phyloP scores from a whole-genome alignment of 1,139 yeast genomes.

The Pichia sp. region DNA sequence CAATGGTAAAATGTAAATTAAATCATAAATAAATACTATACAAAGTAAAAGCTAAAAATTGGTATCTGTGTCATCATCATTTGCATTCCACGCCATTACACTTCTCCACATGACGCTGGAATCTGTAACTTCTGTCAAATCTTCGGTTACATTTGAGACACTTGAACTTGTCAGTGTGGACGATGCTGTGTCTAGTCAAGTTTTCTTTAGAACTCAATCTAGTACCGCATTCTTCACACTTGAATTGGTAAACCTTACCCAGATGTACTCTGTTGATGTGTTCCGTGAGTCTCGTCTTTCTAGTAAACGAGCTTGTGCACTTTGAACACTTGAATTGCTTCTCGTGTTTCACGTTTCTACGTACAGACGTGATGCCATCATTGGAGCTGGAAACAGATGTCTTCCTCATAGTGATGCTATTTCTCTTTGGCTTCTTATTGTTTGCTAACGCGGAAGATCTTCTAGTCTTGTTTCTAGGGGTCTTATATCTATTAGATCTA shows the following conservation, averaged over 20 bases:
- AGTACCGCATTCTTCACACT: constrained; percentile 19
- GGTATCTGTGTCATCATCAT: too few relatives aligned
- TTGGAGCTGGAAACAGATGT: neutral
- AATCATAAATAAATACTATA: too few relatives aligned
- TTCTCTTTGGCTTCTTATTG: too few relatives aligned
- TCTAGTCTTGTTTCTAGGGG: too few relatives aligned
- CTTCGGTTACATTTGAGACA: constrained; percentile 19
- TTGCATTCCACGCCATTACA: too few relatives aligned
- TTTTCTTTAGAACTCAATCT: constrained; percentile 19
- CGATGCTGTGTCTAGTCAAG: constrained; percentile 21
- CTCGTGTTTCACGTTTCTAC: neutral
- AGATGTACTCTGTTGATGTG: constrained; percentile 20
- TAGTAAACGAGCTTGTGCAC: constrained; percentile 20
- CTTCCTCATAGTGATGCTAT: too few relatives aligned
- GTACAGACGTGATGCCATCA: too few relatives aligned
- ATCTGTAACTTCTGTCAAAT: constrained; percentile 22
- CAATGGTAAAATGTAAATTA: too few relatives aligned
- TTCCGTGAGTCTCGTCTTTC: constrained; percentile 22
- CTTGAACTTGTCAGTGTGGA: constrained; percentile 21
- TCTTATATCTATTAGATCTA: too few relatives aligned
- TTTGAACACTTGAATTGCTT: constrained; percentile 18
- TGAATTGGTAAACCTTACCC: constrained; percentile 14
- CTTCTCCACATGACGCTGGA: constrained; percentile 17
- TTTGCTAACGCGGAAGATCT: too few relatives aligned
- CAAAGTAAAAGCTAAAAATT: too few relatives aligned